Conservation (phyloP, 306 rosid species). For the Pyrus bretschneideri region DNA sequence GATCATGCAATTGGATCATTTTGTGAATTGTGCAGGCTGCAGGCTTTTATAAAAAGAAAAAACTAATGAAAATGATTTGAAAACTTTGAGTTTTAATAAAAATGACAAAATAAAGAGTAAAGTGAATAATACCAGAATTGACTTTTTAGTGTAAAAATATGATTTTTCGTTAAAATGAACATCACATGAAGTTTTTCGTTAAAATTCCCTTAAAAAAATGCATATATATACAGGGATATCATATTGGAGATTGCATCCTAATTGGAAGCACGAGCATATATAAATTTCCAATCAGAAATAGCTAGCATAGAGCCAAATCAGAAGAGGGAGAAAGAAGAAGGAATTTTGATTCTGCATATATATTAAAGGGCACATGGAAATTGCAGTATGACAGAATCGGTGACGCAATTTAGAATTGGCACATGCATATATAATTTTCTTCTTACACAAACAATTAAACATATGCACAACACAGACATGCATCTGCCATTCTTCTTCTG, state of each 20-base stretch:
- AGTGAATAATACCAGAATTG: no score
- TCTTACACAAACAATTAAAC: not conserved
- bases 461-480: not conserved
- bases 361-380: not conserved
- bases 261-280: not conserved
- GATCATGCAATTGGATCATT: not conserved
- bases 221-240: not conserved
- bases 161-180: no score
- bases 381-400: not conserved
- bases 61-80: no score
- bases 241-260: not conserved
- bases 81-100: no score
- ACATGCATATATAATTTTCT: not conserved
- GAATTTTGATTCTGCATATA: not conserved
- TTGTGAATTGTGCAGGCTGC: constrained; percentile 5
- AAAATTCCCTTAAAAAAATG: not conserved
- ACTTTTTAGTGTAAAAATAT: no score
- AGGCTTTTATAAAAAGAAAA: not conserved
- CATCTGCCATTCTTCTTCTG: not conserved
- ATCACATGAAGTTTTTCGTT: accelerated
- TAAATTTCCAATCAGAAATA: not conserved
- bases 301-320: not conserved
- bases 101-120: no score
- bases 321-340: not conserved
- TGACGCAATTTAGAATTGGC: not conserved